Conservation (phyloP, 495 filamentous ascomycete species). For the Penicillium mononematosum region DNA sequence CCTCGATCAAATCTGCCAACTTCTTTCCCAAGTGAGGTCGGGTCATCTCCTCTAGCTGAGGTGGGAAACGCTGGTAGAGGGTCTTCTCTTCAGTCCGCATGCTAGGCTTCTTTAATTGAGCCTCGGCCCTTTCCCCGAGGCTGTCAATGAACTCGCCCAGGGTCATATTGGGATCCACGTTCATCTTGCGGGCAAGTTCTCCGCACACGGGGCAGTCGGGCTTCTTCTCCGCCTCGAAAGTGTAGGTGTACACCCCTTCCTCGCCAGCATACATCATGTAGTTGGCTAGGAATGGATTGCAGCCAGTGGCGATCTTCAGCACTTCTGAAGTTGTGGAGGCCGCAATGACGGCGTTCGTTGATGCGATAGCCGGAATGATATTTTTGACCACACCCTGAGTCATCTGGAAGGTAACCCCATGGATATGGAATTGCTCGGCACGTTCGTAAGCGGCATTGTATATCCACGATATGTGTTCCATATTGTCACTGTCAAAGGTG, state of each 20-base stretch:
- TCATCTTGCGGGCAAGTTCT: slow-evolving; percentile 68
- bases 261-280: slow-evolving; percentile 99
- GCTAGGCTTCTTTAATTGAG: slow-evolving; percentile 87
- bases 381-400: slow-evolving; percentile 99
- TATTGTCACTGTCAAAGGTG: slow-evolving; percentile 89
- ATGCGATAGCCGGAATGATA: slow-evolving; percentile 98
- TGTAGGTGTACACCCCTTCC: slow-evolving; percentile 93
- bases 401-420: slow-evolving; percentile 91
- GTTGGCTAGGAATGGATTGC: slow-evolving; percentile 81
- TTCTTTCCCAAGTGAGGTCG: slow-evolving; percentile 77
- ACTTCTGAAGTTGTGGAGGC: slow-evolving; percentile 95
- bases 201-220: slow-evolving; percentile 94
- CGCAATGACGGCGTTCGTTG: slow-evolving; percentile 95
- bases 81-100: slow-evolving; percentile 78
- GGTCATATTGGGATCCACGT: slow-evolving; percentile 68
- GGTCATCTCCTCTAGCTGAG: slow-evolving; percentile 76
- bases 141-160: slow-evolving; percentile 83
- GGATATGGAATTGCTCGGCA: slow-evolving; percentile 84
- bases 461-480: slow-evolving; percentile 96
- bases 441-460: slow-evolving; percentile 81
- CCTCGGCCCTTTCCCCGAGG: slow-evolving; percentile 77
- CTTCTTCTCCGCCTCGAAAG: slow-evolving; percentile 89
- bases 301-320: slow-evolving; percentile 83
- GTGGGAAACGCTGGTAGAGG: slow-evolving; percentile 84
- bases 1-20: slow-evolving; percentile 59